These are phyloP conservation scores for Nidula niveotomentosa DNA, from an alignment of 1,284 basidiomycete species.

Conservation along the genomic window DNA sequence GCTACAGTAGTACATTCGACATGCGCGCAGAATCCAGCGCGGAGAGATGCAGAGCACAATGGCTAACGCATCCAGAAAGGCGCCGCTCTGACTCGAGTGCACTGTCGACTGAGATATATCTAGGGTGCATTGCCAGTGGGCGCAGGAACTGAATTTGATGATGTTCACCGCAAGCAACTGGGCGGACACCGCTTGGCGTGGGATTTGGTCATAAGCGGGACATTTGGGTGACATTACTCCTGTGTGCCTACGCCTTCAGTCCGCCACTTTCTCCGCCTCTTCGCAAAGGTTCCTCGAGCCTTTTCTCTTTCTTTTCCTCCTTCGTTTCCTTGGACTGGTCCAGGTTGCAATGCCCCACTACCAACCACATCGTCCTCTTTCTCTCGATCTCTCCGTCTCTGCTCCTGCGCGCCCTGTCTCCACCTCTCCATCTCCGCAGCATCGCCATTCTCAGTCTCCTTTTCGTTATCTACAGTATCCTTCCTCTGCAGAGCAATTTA, in stretches of 20 bases:
- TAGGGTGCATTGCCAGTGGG: too few species aligned
- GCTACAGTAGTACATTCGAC: too few species aligned
- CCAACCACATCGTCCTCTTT: slow-evolving; percentile 16
- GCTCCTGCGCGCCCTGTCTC: slow-evolving; percentile 26
- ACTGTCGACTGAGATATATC: too few species aligned
- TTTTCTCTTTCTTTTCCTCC: slow-evolving; percentile 13
- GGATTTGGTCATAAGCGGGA: slow-evolving; percentile 5
- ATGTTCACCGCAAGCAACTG: neutral
- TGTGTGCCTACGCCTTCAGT: slow-evolving; percentile 8
- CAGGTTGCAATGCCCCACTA: slow-evolving; percentile 26
- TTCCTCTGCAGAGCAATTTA: slow-evolving; percentile 19
- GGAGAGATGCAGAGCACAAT: too few species aligned
- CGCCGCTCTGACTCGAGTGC: too few species aligned
- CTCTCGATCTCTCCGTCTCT: slow-evolving; percentile 26
- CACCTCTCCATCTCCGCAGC: slow-evolving; percentile 19
- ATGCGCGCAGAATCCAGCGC: too few species aligned
- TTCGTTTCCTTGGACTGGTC: slow-evolving; percentile 28
- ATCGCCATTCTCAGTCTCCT: slow-evolving; percentile 26
- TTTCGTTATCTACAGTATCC: slow-evolving; percentile 33
- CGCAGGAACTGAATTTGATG: too few species aligned
- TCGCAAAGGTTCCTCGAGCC: neutral
- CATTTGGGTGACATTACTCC: neutral
- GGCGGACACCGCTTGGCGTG: slow-evolving; percentile 2
- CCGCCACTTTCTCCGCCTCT: slow-evolving; percentile 3
- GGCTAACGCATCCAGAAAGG: too few species aligned